These are phyloP conservation scores for Entonaema liquescens DNA, from an alignment of 495 filamentous ascomycete species.

Conservation along the genomic window DNA sequence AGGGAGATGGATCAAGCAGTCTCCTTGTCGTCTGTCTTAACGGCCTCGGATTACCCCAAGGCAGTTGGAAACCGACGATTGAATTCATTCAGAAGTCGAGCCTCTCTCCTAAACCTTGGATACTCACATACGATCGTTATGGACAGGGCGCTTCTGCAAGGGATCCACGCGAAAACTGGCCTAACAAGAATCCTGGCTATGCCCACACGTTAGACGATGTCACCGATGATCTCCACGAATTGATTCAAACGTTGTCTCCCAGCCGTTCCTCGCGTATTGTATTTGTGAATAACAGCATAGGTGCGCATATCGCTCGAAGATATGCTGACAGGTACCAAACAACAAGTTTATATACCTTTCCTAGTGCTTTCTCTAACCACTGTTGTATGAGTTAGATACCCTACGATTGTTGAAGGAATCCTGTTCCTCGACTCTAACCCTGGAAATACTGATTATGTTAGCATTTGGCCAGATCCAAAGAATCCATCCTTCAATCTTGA, in stretches of 20 bases:
- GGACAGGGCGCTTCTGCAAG: constrained; percentile 29
- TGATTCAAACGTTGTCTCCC: constrained; percentile 22
- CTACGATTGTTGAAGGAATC: constrained; percentile 27
- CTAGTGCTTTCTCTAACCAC: neutral
- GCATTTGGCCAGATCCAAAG: constrained; percentile 38
- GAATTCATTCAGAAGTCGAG: constrained; percentile 16
- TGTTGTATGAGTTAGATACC: constrained; percentile 16
- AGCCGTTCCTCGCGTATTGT: constrained; percentile 25
- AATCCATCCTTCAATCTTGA: constrained; percentile 32
- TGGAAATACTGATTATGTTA: constrained; percentile 31
- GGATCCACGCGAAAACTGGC: constrained; percentile 36
- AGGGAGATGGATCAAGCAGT: constrained; percentile 20
- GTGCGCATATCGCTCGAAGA: constrained; percentile 30
- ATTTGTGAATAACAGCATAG: constrained; percentile 35
- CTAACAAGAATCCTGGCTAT: constrained; percentile 31
- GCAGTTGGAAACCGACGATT: constrained; percentile 27
- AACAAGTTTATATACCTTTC: neutral
- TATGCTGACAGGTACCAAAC: constrained; percentile 31
- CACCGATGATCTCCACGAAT: constrained; percentile 33
- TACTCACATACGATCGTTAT: constrained; percentile 35
- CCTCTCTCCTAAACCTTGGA: constrained; percentile 32
- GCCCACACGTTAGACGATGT: constrained; percentile 36
- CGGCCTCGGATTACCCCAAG: constrained; percentile 21
- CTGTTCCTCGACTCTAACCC: constrained; percentile 32
- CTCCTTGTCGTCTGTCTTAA: constrained; percentile 30